Base-by-base conservation (phyloP, 768 basidiomycete species). In the Pisolithus microcarpus region DNA sequence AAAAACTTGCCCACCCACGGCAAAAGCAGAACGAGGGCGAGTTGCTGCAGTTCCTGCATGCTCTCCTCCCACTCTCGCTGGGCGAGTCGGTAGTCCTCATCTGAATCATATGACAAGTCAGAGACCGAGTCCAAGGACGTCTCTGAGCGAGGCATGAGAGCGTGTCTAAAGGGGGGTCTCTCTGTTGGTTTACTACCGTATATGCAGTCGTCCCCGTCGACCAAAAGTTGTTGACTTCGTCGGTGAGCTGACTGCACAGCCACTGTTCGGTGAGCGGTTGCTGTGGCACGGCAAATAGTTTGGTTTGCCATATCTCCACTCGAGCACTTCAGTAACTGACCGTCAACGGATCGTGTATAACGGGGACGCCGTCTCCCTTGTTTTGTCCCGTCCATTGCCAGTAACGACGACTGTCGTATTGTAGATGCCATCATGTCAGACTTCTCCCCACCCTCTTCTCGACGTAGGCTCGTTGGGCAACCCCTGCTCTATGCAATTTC, bases 41-140 rank as follows among this genome's bases (percentile, higher is more conserved):
- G 78, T 63, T 91, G 79, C 63, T 87, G 84, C 42, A 96, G 76
- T 65, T 96, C 91, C 53, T 83, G 71, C 46, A 95, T 61, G 61
- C 86, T 89, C 67, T 96, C 93, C 60, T 92, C 85, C 93, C 93
- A 95, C 71, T 96, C 93, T 64, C 86, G 78, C 67, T 93, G 87
- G 2, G 88, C 87, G 43, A 85, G 72, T 38, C 75, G 79, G 58
- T 80, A 81, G 60, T 91, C 88, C 52, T 87, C 86, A 56, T 82
- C 79, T 26, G 58, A 63, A 64, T 82, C 81, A 63, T 79, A 80
- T 31, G 78, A 81, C 18, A 72, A 70, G 48, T 72, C 64, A 8
- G 78, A 56, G 28, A 51, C 53, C 39, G 78, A 66, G 68, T 87
- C 85, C 52, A 85, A 61, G 31, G 84, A 88, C 56, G 67, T 64